Conservation (phyloP, 805 yeast species). For the Starmerella gropengiesseri region DNA sequence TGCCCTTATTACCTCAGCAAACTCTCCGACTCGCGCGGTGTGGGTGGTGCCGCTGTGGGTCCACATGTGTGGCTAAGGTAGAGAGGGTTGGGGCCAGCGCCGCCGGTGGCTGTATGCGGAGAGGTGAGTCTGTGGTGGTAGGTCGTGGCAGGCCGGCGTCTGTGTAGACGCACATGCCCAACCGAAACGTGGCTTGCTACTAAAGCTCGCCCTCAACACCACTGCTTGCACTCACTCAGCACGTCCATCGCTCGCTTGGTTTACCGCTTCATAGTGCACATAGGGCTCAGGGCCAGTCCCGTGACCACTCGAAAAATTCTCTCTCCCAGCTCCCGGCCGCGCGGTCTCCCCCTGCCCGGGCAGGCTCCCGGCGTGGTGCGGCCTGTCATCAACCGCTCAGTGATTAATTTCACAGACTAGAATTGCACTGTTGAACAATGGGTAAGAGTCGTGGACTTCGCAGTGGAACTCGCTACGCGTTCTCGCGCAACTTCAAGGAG, state of each 20-base stretch:
- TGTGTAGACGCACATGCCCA: no score
- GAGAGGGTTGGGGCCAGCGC: no score
- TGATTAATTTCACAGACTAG: background rate
- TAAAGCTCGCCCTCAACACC: no score
- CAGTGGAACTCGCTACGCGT: slow-evolving; percentile 99
- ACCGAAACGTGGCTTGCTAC: no score
- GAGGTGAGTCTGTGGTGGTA: no score
- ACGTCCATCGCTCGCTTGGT: background rate
- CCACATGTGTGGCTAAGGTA: no score
- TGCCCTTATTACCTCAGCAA: no score
- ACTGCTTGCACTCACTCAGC: no score
- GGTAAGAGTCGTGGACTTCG: slow-evolving; percentile 85
- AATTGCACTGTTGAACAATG: slow-evolving; percentile 20
- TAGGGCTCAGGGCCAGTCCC: slow-evolving; percentile 6
- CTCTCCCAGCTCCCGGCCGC: background rate
- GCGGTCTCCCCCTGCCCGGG: background rate
- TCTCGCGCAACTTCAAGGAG: slow-evolving; percentile 98
- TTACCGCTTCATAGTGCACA: background rate
- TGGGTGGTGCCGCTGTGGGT: no score
- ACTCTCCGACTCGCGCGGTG: no score
- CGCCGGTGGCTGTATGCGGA: no score
- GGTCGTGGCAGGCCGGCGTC: background rate
- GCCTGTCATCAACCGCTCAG: background rate
- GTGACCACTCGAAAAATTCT: background rate
- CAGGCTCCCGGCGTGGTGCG: background rate